Percentiles rank a stretch among this genome's conserved stretches.
Evolutionary conservation across 345 rosid species (phyloP).

Genomic region (Pistacia integerrima): DNA sequence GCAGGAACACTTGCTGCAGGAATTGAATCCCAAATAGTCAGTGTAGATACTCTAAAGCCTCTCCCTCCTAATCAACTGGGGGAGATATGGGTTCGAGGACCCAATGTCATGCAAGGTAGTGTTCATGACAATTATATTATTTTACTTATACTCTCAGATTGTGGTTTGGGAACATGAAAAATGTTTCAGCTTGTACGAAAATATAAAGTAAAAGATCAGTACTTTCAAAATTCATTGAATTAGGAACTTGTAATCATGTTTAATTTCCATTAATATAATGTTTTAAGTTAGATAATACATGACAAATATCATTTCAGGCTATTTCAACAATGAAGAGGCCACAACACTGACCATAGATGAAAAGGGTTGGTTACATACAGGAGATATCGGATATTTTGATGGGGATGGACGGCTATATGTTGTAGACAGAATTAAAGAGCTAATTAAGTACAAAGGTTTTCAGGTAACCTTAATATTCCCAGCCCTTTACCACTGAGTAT

Average conservation of each 20-base stretch:
- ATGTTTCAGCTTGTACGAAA: not conserved
- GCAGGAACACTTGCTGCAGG: conserved; percentile 71
- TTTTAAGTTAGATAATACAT: not conserved
- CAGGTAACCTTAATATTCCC: conserved; percentile 50
- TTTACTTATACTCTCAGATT: no score
- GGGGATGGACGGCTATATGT: conserved; percentile 71
- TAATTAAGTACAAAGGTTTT: conserved; percentile 87
- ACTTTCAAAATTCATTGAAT: not conserved
- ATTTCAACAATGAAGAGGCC: conserved; percentile 74
- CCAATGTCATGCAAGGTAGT: conserved; percentile 87
- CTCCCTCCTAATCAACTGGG: conserved; percentile 81
- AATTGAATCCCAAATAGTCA: conserved; percentile 71
- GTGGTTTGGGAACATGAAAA: no score
- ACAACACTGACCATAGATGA: conserved; percentile 73
- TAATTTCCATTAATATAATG: not conserved
- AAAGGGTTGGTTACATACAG: conserved; percentile 86
- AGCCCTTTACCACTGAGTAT: no score
- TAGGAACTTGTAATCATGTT: not conserved
- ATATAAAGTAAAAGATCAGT: no score
- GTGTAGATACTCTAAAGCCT: conserved; percentile 57
- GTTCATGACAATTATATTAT: not conserved
- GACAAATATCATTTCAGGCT: conserved; percentile 49
- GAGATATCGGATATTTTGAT: conserved; percentile 90
- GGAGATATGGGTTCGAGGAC: conserved; percentile 89
- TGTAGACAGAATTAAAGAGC: conserved; percentile 90